A percentile compares a stretch with the other conserved stretches of the same genome.
Conservation (phyloP, 1,284 basidiomycete species). For the Cystobasidiaceae sp. region DNA sequence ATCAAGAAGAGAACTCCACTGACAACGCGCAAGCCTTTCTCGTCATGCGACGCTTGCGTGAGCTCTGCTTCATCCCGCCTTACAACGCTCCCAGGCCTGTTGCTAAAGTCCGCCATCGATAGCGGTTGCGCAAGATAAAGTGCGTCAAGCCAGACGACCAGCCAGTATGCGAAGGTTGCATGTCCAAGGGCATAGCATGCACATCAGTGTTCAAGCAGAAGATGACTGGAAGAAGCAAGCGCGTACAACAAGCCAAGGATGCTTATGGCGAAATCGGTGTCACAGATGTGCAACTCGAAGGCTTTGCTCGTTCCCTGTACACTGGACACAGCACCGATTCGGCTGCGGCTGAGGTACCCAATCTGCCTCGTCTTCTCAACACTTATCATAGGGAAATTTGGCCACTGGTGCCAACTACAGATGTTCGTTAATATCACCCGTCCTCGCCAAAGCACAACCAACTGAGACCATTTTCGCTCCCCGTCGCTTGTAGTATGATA, state of each 20-base stretch:
- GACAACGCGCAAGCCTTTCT: neutral
- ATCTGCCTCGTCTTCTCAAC: neutral
- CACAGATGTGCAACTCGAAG: too few relatives aligned
- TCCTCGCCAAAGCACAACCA: neutral
- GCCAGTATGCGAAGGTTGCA: neutral
- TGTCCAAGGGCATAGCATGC: constrained; percentile 1
- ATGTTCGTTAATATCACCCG: neutral
- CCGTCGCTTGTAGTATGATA: neutral
- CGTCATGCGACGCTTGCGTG: constrained; percentile 16
- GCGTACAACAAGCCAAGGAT: neutral
- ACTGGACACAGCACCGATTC: too few relatives aligned
- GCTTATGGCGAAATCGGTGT: neutral
- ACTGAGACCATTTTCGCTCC: too few relatives aligned
- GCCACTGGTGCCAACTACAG: neutral
- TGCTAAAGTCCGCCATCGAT: too few relatives aligned
- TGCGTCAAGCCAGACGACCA: neutral
- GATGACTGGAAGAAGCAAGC: neutral
- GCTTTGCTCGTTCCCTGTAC: too few relatives aligned
- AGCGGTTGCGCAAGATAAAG: constrained; percentile 5
- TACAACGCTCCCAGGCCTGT: too few relatives aligned
- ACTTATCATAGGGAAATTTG: neutral
- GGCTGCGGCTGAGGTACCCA: neutral
- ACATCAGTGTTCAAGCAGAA: constrained; percentile 5
- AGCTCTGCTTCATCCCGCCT: too few relatives aligned
- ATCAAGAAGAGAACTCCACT: neutral